Evolutionary conservation across 495 filamentous ascomycete genomes (phyloP).

Genomic region (Endocarpon pusillum): DNA sequence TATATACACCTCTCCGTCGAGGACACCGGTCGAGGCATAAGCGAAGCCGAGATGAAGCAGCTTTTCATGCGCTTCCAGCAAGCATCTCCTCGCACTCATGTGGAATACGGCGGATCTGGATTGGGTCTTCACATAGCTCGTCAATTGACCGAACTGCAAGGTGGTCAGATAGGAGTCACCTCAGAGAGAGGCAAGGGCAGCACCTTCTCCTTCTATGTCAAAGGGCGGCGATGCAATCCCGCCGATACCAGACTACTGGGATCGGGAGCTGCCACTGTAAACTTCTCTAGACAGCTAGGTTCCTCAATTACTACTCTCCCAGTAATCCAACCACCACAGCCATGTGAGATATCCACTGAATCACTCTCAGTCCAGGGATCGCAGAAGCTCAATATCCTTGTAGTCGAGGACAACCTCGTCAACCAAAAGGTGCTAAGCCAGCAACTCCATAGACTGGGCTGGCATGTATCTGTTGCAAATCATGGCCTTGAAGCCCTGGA

Average conservation of each 20-base stretch:
- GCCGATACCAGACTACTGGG: neutral
- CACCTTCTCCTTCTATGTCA: constrained; percentile 74
- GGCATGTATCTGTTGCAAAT: constrained; percentile 47
- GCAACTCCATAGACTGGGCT: constrained; percentile 45
- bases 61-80: constrained; percentile 73
- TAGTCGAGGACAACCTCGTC: constrained; percentile 76
- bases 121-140: constrained; percentile 70
- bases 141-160: constrained; percentile 62
- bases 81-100: constrained; percentile 58
- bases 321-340: constrained; percentile 4
- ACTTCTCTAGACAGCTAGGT: neutral
- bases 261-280: neutral
- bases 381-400: constrained; percentile 30
- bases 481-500: constrained; percentile 61
- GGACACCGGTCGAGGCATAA: constrained; percentile 65
- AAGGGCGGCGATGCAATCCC: constrained; percentile 27
- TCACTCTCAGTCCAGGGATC: neutral
- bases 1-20: constrained; percentile 59
- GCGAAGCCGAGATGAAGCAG: constrained; percentile 50
- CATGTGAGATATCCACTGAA: constrained; percentile 3
- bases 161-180: constrained; percentile 69
- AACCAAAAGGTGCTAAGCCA: constrained; percentile 52
- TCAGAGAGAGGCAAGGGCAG: constrained; percentile 55
- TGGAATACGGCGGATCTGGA: constrained; percentile 68
- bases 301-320: neutral